Evolutionary conservation across 305 asterid species (phyloP), one percentile per base, ranked within the genome.

Genomic region (Rubia occidens): DNA sequence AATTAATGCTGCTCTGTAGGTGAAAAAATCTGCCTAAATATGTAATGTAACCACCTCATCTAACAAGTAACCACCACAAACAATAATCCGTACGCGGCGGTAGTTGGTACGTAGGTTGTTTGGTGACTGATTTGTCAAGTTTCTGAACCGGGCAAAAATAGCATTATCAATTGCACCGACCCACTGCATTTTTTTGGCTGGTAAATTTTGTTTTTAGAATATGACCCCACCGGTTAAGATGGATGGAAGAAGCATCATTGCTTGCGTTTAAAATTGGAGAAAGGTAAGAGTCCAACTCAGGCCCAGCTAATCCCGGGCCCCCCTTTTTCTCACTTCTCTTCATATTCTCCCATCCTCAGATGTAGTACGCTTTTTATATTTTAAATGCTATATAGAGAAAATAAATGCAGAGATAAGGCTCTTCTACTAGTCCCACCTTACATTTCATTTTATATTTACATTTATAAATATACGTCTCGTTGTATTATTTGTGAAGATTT

Each of bases 251-350:
- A 56, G 66, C 75, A 71, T 63, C 82, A 78, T 80, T 67, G 75
- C 81, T 74, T 74, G 77, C 75, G 79, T 75, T 80, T 82, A 35
- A 71, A 74, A 71, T 68, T 54, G 10, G 58, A 40, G 32, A 74
- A 53, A 51, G 54, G 45, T n/a, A 58, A 26, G 76, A 55, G 21
- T 54, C 40, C 6, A 47, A 10, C 39, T n/a, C 63, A 66, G 13
- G 64, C 51, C 62, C 18, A 35, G 37, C 42, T 13, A 58, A 29
- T 3, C 18, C 13, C 17, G 44, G 37, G 17, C 7, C 49, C 56
- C 40, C n/a, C 29, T 56, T 56, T 47, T 56, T 18, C 21, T 17
- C 11, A 54, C 60, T 18, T 54, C 8, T n/a, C 10, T 10, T 54
- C 15, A 21, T 21, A n/a, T 55, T 54, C 29, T 54, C 17, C 60